These are phyloP conservation scores for Pestalotiopsis sp. DNA, from an alignment of 2,329 filamentous ascomycete genomes.

Conservation along the genomic window DNA sequence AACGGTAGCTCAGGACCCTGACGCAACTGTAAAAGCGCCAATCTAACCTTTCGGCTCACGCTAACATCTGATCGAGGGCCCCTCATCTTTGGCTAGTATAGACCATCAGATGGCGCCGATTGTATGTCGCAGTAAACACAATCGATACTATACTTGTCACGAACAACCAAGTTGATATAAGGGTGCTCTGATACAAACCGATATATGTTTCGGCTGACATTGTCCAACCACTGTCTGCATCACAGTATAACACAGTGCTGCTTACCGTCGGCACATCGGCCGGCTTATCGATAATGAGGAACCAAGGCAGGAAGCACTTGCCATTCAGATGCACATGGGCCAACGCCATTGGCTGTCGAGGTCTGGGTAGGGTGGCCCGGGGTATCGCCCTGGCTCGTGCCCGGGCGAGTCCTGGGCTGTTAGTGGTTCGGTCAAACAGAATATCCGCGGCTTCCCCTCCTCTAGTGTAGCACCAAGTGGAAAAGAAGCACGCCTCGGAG, in stretches of 20 bases:
- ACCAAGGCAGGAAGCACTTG: not conserved
- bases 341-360: not conserved
- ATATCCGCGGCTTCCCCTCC: not conserved
- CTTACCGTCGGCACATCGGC: constrained; percentile 1
- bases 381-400: not conserved
- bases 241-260: constrained; percentile 4
- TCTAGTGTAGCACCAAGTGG: not conserved
- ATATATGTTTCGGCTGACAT: not conserved
- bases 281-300: not conserved
- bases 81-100: not conserved
- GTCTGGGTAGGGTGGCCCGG: not conserved
- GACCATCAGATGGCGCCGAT: not conserved
- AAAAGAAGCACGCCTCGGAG: not conserved
- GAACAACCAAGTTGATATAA: too few species aligned
- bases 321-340: not conserved
- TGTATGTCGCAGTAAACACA: not conserved
- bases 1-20: not conserved
- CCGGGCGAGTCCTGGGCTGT: not conserved
- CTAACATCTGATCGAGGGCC: not conserved
- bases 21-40: not conserved
- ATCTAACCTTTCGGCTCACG: not conserved
- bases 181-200: too few species aligned
- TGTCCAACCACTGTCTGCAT: not conserved
- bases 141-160: not conserved
- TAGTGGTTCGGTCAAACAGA: constrained; percentile 6